These are phyloP conservation scores for Aspergillus sp. DNA, from an alignment of 2,329 filamentous ascomycete genomes.

Conservation along the genomic window DNA sequence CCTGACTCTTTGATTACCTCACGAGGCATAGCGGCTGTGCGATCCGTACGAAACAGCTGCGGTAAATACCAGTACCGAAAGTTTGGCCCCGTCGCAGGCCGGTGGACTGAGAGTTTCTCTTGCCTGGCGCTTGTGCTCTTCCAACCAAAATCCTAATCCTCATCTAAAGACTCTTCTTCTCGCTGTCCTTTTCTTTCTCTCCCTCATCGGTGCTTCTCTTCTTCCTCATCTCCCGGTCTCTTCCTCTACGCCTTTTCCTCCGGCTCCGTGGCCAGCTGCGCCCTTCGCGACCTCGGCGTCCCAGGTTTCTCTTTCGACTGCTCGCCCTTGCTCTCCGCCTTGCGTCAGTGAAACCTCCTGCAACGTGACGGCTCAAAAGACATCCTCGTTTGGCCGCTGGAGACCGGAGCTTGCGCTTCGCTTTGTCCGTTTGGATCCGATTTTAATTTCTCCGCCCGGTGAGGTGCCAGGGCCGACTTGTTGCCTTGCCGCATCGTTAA, in stretches of 20 bases:
- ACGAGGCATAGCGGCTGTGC: constrained; percentile 7
- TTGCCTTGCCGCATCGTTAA: constrained; percentile 13
- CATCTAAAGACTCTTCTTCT: constrained; percentile 17
- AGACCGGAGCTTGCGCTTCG: constrained; percentile 22
- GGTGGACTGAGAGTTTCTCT: constrained; percentile 15
- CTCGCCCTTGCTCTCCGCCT: constrained; percentile 27
- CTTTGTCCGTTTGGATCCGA: constrained; percentile 8
- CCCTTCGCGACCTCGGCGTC: constrained; percentile 21
- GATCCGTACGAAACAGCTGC: neutral
- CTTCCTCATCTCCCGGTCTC: constrained; percentile 5
- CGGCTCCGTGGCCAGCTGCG: constrained; percentile 26
- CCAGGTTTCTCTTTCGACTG: constrained; percentile 11
- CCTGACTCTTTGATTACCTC: neutral
- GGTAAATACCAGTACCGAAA: neutral
- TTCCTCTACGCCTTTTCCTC: constrained; percentile 13
- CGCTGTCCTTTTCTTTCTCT: constrained; percentile 14
- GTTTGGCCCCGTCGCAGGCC: constrained; percentile 15
- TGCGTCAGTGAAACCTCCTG: constrained; percentile 29
- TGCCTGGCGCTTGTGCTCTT: constrained; percentile 13
- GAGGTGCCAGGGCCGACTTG: constrained; percentile 15
- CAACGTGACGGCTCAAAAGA: constrained; percentile 28
- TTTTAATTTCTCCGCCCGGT: constrained; percentile 14
- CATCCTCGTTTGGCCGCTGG: constrained; percentile 25
- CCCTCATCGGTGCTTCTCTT: constrained; percentile 15
- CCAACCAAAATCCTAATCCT: constrained; percentile 17